These are phyloP conservation scores for Ulota crispa DNA, from an alignment of 225 moss, liverwort and hornwort genomes.

Conservation along the genomic window DNA sequence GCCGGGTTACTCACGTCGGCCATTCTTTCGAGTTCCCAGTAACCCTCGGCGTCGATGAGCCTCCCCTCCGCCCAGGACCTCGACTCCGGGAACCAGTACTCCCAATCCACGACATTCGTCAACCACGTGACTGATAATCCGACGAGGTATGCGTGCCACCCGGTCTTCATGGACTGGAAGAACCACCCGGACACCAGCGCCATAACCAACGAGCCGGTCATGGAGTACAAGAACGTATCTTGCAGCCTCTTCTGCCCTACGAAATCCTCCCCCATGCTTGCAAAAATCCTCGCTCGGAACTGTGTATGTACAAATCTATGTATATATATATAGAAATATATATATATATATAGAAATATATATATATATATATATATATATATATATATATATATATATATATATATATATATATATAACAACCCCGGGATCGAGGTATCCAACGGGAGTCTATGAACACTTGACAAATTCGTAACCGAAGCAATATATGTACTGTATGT, in stretches of 20 bases:
- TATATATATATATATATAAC: no score
- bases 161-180: conserved; percentile 30
- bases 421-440: not conserved
- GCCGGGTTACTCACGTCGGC: not conserved
- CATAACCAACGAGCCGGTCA: conserved; percentile 18
- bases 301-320: no score
- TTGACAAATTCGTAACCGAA: not conserved
- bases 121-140: conserved; percentile 47
- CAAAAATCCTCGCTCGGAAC: not conserved
- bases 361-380: no score
- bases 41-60: conserved; percentile 26
- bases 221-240: conserved; percentile 30
- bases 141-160: conserved; percentile 30
- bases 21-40: conserved; percentile 33
- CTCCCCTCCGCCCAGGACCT: conserved; percentile 38
- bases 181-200: conserved; percentile 31
- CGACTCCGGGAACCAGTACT: conserved; percentile 28
- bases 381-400: no score
- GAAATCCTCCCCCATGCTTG: conserved; percentile 45
- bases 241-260: conserved; percentile 44
- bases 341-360: no score
- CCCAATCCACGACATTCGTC: conserved; percentile 44
- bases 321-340: no score
- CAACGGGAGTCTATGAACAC: not conserved
- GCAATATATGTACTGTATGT: not conserved